Base-by-base conservation (phyloP, 2,329 filamentous ascomycete species). In the Lasiodiplodia citricola region DNA sequence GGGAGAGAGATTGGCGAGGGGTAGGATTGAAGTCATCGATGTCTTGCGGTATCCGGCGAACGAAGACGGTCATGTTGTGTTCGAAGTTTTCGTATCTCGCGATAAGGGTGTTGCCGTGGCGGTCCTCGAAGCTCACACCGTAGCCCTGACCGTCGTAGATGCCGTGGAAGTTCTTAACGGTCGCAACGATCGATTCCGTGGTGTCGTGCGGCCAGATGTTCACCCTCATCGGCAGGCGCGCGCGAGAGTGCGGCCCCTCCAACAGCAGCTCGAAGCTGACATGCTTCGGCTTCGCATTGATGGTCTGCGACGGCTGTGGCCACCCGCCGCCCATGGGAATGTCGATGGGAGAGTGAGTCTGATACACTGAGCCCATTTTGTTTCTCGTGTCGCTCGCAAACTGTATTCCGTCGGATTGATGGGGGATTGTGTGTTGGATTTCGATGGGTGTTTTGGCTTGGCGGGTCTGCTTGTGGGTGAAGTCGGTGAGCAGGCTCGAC, bases 151-250 rank as follows among this genome's bases (percentile, higher is more conserved):
- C 64, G 72, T 95, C 92, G 80, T 97, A 97, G 73, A 99, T 87
- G 70, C 96, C 96, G 79, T 97, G 98, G 83, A 98, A 98, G 85
- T 97, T 98, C 87, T 97, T 98, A 77, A 98, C 95, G 1, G 96
- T 98, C 16, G 94, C 96, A 72, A 98, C 93, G 82, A 99, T 99
- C 44, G 94, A 97, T 78, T 98, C 95, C 25, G 95, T 98, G 65
- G 93, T 94, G 84, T 99, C 96, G 81, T 98, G 94, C 57, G 93
- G 93, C 77, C 91, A 97, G 74, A 99, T 97, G 76, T 96, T 92
- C 66, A 95, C 92, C 75, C 92, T 87, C 88, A 95, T 90, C n/a
- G 92, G 92, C 73, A 94, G 85, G 77, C 92, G 90, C 81, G 91
- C 91, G 74, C 89, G 88, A 74, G 88, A 88, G 77, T 91, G 87